Evolutionary conservation across 2,329 filamentous ascomycete genomes (phyloP).

Genomic region (Dendryphion nanum): DNA sequence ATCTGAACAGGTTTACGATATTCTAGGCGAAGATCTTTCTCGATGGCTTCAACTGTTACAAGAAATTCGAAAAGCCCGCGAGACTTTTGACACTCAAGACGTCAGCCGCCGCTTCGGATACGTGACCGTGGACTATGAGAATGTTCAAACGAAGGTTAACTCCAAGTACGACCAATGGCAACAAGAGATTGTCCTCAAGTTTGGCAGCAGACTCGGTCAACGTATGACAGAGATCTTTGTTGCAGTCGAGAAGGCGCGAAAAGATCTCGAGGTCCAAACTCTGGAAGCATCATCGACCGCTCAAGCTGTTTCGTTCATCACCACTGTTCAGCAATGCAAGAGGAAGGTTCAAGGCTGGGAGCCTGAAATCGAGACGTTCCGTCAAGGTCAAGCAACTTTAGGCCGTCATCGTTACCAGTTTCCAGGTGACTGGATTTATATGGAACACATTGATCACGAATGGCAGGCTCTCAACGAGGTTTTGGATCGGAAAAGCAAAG

Average conservation of each 20-base stretch:
- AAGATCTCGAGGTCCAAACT: constrained; percentile 86
- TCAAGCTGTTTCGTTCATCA: constrained; percentile 97
- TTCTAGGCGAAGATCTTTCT: constrained; percentile 84
- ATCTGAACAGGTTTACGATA: constrained; percentile 90
- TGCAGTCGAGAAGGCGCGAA: constrained; percentile 86
- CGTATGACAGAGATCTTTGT: constrained; percentile 91
- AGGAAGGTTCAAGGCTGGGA: constrained; percentile 92
- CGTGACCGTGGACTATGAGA: constrained; percentile 94
- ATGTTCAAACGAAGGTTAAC: constrained; percentile 98
- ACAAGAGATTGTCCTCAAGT: constrained; percentile 92
- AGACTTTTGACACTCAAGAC: constrained; percentile 96
- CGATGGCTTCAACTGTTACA: constrained; percentile 95
- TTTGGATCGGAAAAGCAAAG: constrained; percentile 85
- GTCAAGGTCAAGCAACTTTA: constrained; percentile 90
- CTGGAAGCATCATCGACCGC: constrained; percentile 93
- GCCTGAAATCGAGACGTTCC: constrained; percentile 92
- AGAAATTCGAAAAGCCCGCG: constrained; percentile 91
- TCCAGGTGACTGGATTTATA: constrained; percentile 88
- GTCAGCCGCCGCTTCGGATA: constrained; percentile 91
- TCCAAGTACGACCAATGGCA: constrained; percentile 99
- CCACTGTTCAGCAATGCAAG: constrained; percentile 93
- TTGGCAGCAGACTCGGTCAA: constrained; percentile 81
- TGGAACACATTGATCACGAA: constrained; percentile 93
- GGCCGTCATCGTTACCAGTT: constrained; percentile 92
- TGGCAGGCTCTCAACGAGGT: constrained; percentile 94